A percentile compares a stretch with the other conserved stretches of the same genome.
phyloP scores from a whole-genome alignment of 2,329 filamentous ascomycete species.

The Aureobasidium sp. region DNA sequence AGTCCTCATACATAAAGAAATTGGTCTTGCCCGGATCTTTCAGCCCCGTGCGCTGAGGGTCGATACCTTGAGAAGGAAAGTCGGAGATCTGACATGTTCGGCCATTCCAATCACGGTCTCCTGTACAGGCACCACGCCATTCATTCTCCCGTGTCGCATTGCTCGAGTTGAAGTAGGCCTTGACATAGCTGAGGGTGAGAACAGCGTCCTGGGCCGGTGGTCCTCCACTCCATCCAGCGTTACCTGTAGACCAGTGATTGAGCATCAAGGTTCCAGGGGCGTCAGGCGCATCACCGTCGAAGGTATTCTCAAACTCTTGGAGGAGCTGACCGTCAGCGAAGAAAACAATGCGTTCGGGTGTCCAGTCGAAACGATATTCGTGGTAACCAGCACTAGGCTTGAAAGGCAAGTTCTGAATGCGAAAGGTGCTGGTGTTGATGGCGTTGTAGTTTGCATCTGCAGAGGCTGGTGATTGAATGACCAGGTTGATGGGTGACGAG shows the following conservation, averaged over 20 bases:
- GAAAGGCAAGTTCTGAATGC: conserved; percentile 53
- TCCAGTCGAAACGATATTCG: conserved; percentile 73
- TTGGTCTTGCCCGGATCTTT: conserved; percentile 29
- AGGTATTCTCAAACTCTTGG: conserved; percentile 44
- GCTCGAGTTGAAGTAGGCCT: conserved; percentile 72
- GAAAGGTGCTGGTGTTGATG: conserved; percentile 48
- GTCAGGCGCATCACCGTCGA: conserved; percentile 36
- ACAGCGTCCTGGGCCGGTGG: conserved; percentile 55
- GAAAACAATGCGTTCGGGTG: conserved; percentile 53
- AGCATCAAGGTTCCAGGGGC: conserved; percentile 58
- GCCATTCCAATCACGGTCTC: conserved; percentile 20
- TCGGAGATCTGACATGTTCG: conserved; percentile 42
- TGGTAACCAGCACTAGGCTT: conserved; percentile 58
- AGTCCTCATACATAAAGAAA: conserved; percentile 36
- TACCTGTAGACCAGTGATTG: conserved; percentile 72
- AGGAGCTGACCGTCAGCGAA: conserved; percentile 56
- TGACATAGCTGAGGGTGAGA: conserved; percentile 60
- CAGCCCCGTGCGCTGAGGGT: conserved; percentile 14
- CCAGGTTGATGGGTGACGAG: conserved; percentile 57
- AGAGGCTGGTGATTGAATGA: conserved; percentile 60
- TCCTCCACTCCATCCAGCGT: conserved; percentile 60
- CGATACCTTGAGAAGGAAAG: conserved; percentile 26
- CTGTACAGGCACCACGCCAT: conserved; percentile 27
- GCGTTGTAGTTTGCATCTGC: conserved; percentile 54
- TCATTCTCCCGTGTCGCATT: conserved; percentile 26